phyloP scores from a whole-genome alignment of 2,329 filamentous ascomycete genomes.

The Endocalyx cinctus region DNA sequence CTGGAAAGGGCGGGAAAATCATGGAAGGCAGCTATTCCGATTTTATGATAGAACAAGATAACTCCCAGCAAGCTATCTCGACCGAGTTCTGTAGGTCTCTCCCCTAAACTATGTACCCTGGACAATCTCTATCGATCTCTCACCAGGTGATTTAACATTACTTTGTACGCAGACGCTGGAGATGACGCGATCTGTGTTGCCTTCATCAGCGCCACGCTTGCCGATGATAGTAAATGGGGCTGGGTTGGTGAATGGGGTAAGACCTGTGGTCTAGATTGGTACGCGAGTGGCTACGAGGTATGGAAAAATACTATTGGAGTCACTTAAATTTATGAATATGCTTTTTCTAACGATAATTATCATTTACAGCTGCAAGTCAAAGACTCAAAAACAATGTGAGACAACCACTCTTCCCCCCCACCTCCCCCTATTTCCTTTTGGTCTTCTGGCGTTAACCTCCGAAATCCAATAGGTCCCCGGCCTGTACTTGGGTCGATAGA shows the following conservation, averaged over 20 bases:
- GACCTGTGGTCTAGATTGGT: slow-evolving; percentile 5
- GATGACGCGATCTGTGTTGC: slow-evolving; percentile 8
- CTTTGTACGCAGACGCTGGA: slow-evolving; percentile 2
- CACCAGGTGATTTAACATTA: not conserved
- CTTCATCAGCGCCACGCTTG: slow-evolving; percentile 5
- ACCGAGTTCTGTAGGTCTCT: slow-evolving; percentile 7
- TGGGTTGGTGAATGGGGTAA: slow-evolving; percentile 7
- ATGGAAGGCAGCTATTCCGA: slow-evolving; percentile 2
- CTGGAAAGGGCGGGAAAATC: slow-evolving; percentile 1
- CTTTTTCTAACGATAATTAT: not conserved
- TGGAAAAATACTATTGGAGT: not conserved
- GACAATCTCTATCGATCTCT: too few species aligned
- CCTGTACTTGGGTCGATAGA: slow-evolving; percentile 9
- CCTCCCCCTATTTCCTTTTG: not conserved
- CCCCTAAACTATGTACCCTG: not conserved
- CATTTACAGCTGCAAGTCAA: not conserved
- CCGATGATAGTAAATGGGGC: slow-evolving; percentile 4
- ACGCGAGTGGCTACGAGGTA: too few species aligned
- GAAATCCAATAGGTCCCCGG: slow-evolving; percentile 3
- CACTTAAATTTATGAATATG: not conserved
- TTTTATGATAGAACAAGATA: too few species aligned
- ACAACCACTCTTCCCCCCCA: not conserved
- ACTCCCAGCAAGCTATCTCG: slow-evolving; percentile 3
- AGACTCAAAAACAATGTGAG: not conserved
- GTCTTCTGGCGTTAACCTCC: not conserved